Base-by-base conservation (phyloP, 768 basidiomycete genomes). In the Tulasnella sp. region DNA sequence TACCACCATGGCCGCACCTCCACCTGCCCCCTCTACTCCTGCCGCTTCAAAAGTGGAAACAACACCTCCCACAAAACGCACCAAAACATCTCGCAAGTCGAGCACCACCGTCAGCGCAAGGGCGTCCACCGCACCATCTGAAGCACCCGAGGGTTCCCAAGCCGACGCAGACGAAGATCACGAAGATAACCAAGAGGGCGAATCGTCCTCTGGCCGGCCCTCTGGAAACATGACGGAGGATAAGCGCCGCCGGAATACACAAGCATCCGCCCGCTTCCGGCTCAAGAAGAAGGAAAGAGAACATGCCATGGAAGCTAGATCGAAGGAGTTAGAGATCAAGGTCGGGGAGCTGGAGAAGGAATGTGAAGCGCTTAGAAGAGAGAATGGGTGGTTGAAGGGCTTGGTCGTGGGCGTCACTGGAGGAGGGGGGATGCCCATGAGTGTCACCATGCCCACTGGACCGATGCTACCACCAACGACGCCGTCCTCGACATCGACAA, bases 281-380 rank as follows among this genome's bases (percentile, higher is more conserved):
- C 72, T 91, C 68, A 96, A 95, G 79, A 96, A 96, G 78, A 96
- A 96, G 76, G 90, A 94, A 72, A 78, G 93, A 13, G 93, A 96
- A 73, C 85, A 82, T 1, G 92, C 93, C 15, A 75, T 95, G 21
- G 93, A 95, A 73, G 79, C 77, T 44, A 84, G 82, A 66, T 82
- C 87, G 15, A 91, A 90, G 74, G 90, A 94, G 68, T 77, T 95
- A 15, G 87, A 91, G 68, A 74, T 75, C 0, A 80, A 84, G 54
- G 88, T 94, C 13, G 76, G 73, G 56, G 88, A 88, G 67, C 77
- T 96, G 13, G 93, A 96, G 74, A 80, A 86, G 70, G 91, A 95
- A 72, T 93, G 93, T 71, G 92, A 95, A 71, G 83, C 80, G 0
- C 76, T 94, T 51, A 77, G 89, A 50, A 77, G 88, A 60, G 92